Conservation (phyloP, 805 yeast genomes). For the Cyberlindnera petersonii region DNA sequence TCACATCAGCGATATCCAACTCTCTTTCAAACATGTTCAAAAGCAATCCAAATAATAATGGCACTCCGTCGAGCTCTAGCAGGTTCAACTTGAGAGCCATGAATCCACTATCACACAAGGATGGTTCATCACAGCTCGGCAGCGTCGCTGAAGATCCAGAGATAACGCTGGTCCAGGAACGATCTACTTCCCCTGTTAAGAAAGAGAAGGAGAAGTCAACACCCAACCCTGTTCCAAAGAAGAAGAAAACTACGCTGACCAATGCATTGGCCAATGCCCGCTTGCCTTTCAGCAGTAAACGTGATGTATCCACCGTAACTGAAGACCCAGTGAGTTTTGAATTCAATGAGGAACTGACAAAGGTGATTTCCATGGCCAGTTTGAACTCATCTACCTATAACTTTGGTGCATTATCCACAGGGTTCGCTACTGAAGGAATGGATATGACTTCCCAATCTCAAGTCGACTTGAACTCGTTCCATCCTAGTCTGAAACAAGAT, state of each 20-base stretch:
- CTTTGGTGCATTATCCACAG: constrained; percentile 12
- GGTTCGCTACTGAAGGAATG: constrained; percentile 1
- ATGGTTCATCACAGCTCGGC: constrained; percentile 16
- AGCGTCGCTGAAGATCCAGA: constrained; percentile 20
- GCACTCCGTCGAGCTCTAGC: constrained; percentile 5
- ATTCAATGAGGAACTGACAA: constrained; percentile 23
- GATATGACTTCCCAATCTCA: background rate
- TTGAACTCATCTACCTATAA: constrained; percentile 24
- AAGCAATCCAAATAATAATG: constrained; percentile 15
- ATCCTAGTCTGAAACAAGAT: background rate
- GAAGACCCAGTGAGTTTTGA: constrained; percentile 15
- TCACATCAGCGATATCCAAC: constrained; percentile 21
- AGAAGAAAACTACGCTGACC: constrained; percentile 21
- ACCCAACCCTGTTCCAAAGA: constrained; percentile 14
- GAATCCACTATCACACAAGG: constrained; percentile 27
- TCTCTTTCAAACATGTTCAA: constrained; percentile 26
- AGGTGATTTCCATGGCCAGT: constrained; percentile 25
- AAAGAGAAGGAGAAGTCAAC: constrained; percentile 8
- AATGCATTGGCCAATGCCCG: constrained; percentile 23
- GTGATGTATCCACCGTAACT: background rate
- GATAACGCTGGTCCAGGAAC: constrained; percentile 4
- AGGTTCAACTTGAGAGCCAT: constrained; percentile 37
- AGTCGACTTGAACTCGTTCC: background rate
- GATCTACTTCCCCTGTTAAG: background rate
- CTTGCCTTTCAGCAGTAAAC: background rate